phyloP scores from a whole-genome alignment of 2,329 filamentous ascomycete species.

The Parasarocladium wereldwijsianum region DNA sequence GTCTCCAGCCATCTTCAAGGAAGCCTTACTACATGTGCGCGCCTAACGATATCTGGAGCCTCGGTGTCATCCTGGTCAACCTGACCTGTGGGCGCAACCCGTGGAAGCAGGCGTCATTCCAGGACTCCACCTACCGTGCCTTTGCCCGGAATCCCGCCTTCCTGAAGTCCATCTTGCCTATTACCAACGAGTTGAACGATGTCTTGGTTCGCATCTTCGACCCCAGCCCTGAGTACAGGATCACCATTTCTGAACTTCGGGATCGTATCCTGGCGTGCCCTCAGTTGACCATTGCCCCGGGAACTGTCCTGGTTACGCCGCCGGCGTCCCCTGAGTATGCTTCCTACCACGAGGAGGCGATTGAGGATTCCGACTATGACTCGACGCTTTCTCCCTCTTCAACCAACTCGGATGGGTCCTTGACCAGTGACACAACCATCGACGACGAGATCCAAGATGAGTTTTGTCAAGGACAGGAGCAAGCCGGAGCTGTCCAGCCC shows the following conservation, averaged over 20 bases:
- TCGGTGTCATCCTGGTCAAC: constrained; percentile 97
- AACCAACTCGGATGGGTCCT: constrained; percentile 37
- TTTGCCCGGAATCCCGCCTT: constrained; percentile 78
- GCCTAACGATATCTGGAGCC: constrained; percentile 92
- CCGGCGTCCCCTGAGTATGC: constrained; percentile 28
- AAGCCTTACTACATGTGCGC: constrained; percentile 76
- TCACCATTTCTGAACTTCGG: constrained; percentile 67
- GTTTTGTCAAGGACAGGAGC: constrained; percentile 27
- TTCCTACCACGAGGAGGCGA: constrained; percentile 28
- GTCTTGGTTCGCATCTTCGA: constrained; percentile 84
- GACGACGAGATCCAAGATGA: constrained; percentile 36
- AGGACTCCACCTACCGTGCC: constrained; percentile 90
- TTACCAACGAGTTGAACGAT: constrained; percentile 78
- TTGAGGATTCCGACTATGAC: constrained; percentile 28
- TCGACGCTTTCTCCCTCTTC: constrained; percentile 34
- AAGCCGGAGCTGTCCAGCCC: constrained; percentile 21
- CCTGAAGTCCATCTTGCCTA: constrained; percentile 78
- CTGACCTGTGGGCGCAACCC: constrained; percentile 95
- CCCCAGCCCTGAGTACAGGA: constrained; percentile 67
- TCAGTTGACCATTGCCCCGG: constrained; percentile 44
- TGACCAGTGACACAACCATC: constrained; percentile 35
- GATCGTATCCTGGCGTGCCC: constrained; percentile 63
- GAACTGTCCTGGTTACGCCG: constrained; percentile 27
- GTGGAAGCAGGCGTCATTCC: constrained; percentile 89
- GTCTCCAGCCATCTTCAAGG: constrained; percentile 62